These are phyloP conservation scores for Aspergillus saccharolyticus DNA, from an alignment of 495 filamentous ascomycete genomes.

Conservation along the genomic window DNA sequence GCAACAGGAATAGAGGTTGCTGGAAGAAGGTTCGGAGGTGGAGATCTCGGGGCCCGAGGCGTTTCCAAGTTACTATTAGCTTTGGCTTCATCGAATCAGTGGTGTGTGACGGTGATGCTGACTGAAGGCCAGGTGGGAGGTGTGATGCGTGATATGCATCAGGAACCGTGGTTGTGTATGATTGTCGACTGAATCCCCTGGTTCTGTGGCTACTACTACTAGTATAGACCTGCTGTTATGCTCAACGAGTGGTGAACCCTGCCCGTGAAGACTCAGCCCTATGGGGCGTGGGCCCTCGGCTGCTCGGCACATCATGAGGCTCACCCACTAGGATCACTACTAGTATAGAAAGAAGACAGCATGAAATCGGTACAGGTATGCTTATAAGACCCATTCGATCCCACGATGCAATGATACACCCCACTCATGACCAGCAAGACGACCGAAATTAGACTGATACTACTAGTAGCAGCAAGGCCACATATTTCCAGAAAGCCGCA, in stretches of 20 bases:
- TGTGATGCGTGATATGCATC: neutral
- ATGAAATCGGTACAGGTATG: too few relatives aligned
- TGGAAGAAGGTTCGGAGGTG: neutral
- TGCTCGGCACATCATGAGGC: neutral
- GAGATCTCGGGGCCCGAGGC: neutral
- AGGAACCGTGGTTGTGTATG: neutral
- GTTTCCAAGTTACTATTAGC: neutral
- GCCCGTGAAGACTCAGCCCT: neutral
- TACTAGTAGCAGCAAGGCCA: too few relatives aligned
- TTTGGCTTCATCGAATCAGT: neutral
- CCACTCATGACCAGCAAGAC: too few relatives aligned
- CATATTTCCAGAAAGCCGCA: too few relatives aligned
- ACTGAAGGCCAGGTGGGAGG: neutral
- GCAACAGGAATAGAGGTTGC: neutral
- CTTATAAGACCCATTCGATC: too few relatives aligned
- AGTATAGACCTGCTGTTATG: neutral
- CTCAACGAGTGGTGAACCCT: neutral
- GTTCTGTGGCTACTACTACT: too few relatives aligned
- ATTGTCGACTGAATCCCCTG: too few relatives aligned
- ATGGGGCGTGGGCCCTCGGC: neutral
- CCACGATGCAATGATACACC: too few relatives aligned
- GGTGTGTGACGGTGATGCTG: neutral
- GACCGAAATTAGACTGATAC: too few relatives aligned
- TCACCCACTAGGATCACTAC: too few relatives aligned
- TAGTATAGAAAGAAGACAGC: too few relatives aligned